These are phyloP conservation scores for Petunia hybrid DNA, from an alignment of 305 asterid genomes.

Conservation along the genomic window DNA sequence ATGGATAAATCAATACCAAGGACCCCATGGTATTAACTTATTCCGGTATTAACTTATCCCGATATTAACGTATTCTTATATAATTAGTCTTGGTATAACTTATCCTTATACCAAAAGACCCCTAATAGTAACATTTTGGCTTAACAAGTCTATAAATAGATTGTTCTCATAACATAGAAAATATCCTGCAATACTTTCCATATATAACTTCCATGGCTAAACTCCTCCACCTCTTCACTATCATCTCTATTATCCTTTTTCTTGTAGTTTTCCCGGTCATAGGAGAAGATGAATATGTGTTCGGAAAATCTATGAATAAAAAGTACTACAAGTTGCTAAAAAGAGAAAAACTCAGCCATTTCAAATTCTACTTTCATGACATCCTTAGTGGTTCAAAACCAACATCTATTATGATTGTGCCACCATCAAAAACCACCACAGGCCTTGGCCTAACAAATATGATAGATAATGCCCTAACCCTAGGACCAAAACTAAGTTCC, in stretches of 20 bases:
- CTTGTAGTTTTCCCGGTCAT: not conserved
- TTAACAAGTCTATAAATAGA: constrained; percentile 12
- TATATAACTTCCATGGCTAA: constrained; percentile 34
- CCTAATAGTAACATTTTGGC: not conserved
- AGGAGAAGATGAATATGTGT: constrained; percentile 7
- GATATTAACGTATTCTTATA: no score
- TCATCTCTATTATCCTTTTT: constrained; percentile 1
- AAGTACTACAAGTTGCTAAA: constrained; percentile 20
- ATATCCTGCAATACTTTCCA: not conserved
- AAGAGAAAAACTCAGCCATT: constrained; percentile 48
- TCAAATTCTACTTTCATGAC: constrained; percentile 64
- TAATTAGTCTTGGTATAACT: no score
- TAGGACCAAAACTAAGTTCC: constrained; percentile 56
- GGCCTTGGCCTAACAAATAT: constrained; percentile 49
- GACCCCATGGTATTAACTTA: no score
- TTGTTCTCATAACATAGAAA: not conserved
- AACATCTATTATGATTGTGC: constrained; percentile 41
- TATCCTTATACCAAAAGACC: no score
- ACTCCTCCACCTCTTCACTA: not conserved
- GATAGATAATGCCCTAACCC: constrained; percentile 61
- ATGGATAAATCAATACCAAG: no score
- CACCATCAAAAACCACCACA: constrained; percentile 31
- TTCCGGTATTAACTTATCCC: no score
- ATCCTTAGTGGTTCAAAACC: constrained; percentile 46
- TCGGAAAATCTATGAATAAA: constrained; percentile 26